phyloP scores from a whole-genome alignment of 2,329 filamentous ascomycete genomes.

The Thielaviopsis punctulata region DNA sequence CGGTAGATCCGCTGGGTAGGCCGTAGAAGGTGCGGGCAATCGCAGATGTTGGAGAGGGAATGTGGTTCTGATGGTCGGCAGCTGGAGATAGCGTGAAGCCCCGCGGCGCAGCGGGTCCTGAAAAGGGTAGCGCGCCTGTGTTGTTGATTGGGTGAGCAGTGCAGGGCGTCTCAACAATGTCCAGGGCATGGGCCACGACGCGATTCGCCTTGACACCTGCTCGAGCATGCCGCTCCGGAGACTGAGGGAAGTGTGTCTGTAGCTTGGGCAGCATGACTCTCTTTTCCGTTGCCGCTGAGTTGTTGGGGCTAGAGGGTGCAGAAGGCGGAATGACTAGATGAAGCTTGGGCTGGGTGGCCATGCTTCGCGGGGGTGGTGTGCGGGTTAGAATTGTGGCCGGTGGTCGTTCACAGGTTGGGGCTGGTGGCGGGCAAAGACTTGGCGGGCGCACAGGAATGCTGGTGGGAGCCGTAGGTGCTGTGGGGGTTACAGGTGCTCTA shows the following conservation, averaged over 20 bases:
- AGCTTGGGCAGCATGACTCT: background rate
- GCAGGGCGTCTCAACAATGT: constrained; percentile 5
- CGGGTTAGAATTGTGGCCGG: constrained; percentile 6
- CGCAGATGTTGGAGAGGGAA: constrained; percentile 6
- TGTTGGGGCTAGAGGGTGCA: background rate
- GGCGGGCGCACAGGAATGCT: background rate
- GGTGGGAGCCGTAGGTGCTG: background rate
- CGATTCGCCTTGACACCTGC: background rate
- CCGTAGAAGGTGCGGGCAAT: constrained; percentile 8
- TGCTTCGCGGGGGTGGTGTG: constrained; percentile 5
- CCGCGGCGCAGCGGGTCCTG: background rate
- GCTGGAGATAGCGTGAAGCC: background rate
- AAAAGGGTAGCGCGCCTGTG: background rate
- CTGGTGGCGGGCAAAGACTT: constrained; percentile 3
- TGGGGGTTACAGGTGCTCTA: background rate
- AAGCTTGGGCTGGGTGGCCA: constrained; percentile 3
- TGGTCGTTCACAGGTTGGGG: constrained; percentile 9
- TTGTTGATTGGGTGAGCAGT: background rate
- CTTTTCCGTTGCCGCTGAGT: background rate
- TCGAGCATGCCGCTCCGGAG: too few species aligned
- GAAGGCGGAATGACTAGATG: constrained; percentile 6
- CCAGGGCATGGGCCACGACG: background rate
- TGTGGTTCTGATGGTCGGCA: background rate
- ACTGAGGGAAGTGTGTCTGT: background rate
- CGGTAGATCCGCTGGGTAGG: constrained; percentile 6